Base-by-base conservation (phyloP, 2,329 filamentous ascomycete species). In the Colletotrichum gigasporum region DNA sequence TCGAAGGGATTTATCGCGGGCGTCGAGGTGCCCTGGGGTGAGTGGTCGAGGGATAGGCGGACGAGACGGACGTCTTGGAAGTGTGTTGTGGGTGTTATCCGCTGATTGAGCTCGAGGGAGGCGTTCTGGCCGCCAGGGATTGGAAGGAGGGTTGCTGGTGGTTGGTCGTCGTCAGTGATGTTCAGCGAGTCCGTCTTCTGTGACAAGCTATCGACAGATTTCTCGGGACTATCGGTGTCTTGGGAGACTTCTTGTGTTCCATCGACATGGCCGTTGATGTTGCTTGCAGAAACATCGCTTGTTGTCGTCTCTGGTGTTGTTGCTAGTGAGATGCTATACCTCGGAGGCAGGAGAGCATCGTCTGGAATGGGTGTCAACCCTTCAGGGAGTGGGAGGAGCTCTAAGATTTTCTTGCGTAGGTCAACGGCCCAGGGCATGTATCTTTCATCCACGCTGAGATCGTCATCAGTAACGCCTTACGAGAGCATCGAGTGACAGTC, bases 11-110 rank as follows among this genome's bases (percentile, higher is more conserved):
- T 45, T 62, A 75, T 80, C 74, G 79, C 75, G 45, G 50, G 42
- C 39, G n/a, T n/a, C n/a, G n/a, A n/a, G n/a, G 71, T 75, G 53
- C 2, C 69, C 67, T 2, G 71, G 20, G 16, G 66, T 56, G 5
- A 66, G 9, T 67, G n/a, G 59, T 28, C 34, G 9, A 68, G 20
- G 18, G 50, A 16, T 39, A 67, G 59, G 22, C 42, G 50, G 2
- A 82, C 84, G n/a, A 97, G 78, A 0, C 96, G 91, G 44, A 98
- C 95, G 79, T 99, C 96, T 80, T 99, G 96, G 90, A 93, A 97
- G 78, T 99, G 96, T 2, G 82, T 80, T 1, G 75, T 50, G 0
- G 94, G 89, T 0, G 96, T 99, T 5, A 97, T 76, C 14, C 94
- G 87, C 16, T 81, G 76, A 72, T 97, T 97, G n/a, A 78, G 74